Evolutionary conservation across 176 grass and related monocot genomes (phyloP).

Genomic region (Rhynchospora breviuscula): DNA sequence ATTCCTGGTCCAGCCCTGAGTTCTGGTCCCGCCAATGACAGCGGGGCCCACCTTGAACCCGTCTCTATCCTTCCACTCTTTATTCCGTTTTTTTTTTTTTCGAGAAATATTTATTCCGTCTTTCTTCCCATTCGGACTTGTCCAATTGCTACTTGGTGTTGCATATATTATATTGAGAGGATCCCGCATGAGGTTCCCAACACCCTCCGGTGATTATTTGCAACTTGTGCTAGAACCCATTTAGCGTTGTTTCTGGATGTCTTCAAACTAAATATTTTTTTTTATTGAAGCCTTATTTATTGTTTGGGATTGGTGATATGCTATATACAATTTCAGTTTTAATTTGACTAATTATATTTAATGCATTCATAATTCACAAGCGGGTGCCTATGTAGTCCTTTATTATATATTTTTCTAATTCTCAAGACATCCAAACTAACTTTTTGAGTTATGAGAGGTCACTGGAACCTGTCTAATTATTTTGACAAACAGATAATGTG

Average conservation of each 20-base stretch:
- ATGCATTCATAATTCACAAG: not conserved
- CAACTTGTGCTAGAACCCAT: too few relatives aligned
- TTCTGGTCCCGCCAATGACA: not conserved
- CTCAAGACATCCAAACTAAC: too few relatives aligned
- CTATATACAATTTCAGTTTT: not conserved
- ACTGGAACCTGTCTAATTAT: too few relatives aligned
- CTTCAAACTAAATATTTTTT: not conserved
- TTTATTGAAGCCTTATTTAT: not conserved
- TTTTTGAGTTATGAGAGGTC: too few relatives aligned
- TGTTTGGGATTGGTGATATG: not conserved
- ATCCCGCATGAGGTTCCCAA: not conserved
- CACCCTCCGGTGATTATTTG: not conserved
- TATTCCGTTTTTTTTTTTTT: not conserved
- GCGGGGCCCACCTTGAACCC: not conserved
- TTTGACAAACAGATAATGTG: too few relatives aligned
- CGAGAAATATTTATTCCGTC: not conserved
- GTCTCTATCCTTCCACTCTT: not conserved
- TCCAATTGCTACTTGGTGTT: not conserved
- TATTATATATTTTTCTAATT: too few relatives aligned
- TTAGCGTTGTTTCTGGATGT: not conserved
- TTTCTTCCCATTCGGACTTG: not conserved
- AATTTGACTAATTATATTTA: not conserved
- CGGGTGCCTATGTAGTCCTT: too few relatives aligned
- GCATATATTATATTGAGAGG: not conserved
- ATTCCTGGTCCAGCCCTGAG: not conserved